Percentiles rank a stretch among this genome's conserved stretches.
These are phyloP conservation scores for Aulographum hederae DNA, from an alignment of 2,329 filamentous ascomycete genomes.

Conservation along the genomic window DNA sequence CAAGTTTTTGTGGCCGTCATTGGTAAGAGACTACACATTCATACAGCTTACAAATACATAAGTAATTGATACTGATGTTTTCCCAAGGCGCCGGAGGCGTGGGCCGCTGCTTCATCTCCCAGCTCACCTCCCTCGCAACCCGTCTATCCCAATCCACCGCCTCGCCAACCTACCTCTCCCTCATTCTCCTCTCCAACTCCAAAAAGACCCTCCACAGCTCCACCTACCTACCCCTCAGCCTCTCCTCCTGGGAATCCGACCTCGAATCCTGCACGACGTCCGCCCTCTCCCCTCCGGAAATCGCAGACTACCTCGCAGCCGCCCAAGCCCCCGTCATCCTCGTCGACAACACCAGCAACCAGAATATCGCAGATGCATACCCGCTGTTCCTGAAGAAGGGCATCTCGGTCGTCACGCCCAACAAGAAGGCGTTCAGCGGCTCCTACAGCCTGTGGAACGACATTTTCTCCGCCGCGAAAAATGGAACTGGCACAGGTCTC, in stretches of 20 bases:
- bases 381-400: conserved; percentile 64
- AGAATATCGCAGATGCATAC: conserved; percentile 68
- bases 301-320: conserved; percentile 59
- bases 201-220: conserved; percentile 62
- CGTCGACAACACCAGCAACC: conserved; percentile 90
- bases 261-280: conserved; percentile 46
- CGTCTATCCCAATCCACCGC: conserved; percentile 33
- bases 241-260: conserved; percentile 40
- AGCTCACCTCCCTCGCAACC: conserved; percentile 50
- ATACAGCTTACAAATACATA: neutral
- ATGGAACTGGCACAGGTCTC: conserved; percentile 28
- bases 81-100: conserved; percentile 70
- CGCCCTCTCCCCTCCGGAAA: conserved; percentile 48
- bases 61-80: too few species aligned
- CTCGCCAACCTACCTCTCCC: conserved; percentile 49
- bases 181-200: conserved; percentile 75
- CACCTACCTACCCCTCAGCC: conserved; percentile 50
- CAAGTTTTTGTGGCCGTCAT: conserved; percentile 30
- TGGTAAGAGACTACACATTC: conserved; percentile 9
- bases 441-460: conserved; percentile 66
- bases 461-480: conserved; percentile 59
- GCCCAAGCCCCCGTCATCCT: conserved; percentile 61
- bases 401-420: conserved; percentile 85
- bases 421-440: conserved; percentile 94
- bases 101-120: conserved; percentile 74